Conservation (phyloP, 2,329 filamentous ascomycete genomes). For the Colletotrichum gloeosporioides region DNA sequence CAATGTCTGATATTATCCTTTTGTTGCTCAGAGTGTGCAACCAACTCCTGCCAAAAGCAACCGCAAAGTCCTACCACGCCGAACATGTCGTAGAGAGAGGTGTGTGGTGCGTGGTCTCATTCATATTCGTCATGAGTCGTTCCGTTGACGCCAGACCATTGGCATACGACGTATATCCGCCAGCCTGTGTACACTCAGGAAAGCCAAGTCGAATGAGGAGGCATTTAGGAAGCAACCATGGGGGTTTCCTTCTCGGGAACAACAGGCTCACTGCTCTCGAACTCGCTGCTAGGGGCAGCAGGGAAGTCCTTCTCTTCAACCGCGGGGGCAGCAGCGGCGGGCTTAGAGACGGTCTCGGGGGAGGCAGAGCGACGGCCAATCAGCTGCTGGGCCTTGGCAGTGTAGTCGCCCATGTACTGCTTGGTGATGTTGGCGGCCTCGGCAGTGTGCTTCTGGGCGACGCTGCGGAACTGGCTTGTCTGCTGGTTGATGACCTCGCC, state of each 20-base stretch:
- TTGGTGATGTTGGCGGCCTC: slow-evolving; percentile 69
- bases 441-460: slow-evolving; percentile 68
- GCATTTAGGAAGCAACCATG: slow-evolving; percentile 24
- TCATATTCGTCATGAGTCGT: slow-evolving; percentile 22
- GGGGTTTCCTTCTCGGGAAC: slow-evolving; percentile 31
- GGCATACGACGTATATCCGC: slow-evolving; percentile 5
- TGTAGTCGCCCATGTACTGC: slow-evolving; percentile 72
- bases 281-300: slow-evolving; percentile 20
- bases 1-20: slow-evolving; percentile 9
- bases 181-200: slow-evolving; percentile 13
- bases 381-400: slow-evolving; percentile 70
- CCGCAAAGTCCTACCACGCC: slow-evolving; percentile 10
- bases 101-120: slow-evolving; percentile 11
- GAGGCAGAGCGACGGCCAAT: slow-evolving; percentile 56
- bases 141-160: slow-evolving; percentile 20
- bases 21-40: slow-evolving; percentile 20
- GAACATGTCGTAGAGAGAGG: slow-evolving; percentile 11
- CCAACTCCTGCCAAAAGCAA: slow-evolving; percentile 14
- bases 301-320: slow-evolving; percentile 29
- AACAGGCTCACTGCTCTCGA: slow-evolving; percentile 23
- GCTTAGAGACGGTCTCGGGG: slow-evolving; percentile 45
- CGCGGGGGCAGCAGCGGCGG: slow-evolving; percentile 20
- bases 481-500: slow-evolving; percentile 65
- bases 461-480: slow-evolving; percentile 65
- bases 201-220: slow-evolving; percentile 10